phyloP scores from a whole-genome alignment of 805 yeast genomes.

The Tetrapisispora arboricola region DNA sequence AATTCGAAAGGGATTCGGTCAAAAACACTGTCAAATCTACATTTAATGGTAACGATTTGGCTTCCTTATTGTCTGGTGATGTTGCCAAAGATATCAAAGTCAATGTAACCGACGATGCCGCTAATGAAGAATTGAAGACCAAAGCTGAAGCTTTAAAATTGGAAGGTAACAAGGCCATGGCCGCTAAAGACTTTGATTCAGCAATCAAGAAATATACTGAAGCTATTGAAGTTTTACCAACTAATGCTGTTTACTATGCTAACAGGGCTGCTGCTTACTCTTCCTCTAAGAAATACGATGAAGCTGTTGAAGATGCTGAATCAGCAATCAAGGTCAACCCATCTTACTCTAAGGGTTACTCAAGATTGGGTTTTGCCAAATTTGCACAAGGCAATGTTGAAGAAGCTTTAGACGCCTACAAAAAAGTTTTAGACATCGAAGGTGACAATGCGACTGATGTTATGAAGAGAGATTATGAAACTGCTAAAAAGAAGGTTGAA shows the following conservation, averaged over 20 bases:
- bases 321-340: constrained; percentile 72
- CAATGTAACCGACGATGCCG: constrained; percentile 28
- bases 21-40: constrained; percentile 28
- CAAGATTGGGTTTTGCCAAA: constrained; percentile 88
- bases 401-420: constrained; percentile 84
- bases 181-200: constrained; percentile 52
- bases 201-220: constrained; percentile 74
- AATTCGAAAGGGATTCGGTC: constrained; percentile 70
- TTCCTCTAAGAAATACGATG: constrained; percentile 58
- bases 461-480: constrained; percentile 87
- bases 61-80: constrained; percentile 13
- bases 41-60: constrained; percentile 41
- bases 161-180: constrained; percentile 87
- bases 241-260: constrained; percentile 76
- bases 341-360: constrained; percentile 80
- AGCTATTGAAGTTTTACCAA: constrained; percentile 61
- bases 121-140: constrained; percentile 44
- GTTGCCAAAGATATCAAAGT: constrained; percentile 29
- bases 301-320: constrained; percentile 77
- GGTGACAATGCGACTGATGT: constrained; percentile 79
- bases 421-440: constrained; percentile 76
- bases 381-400: constrained; percentile 90
- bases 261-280: constrained; percentile 97
- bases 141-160: constrained; percentile 77
- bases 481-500: constrained; percentile 81